A percentile compares a stretch with the other conserved stretches of the same genome.
phyloP scores from a whole-genome alignment of 1,284 basidiomycete genomes.

The Heliocybe sulcata region DNA sequence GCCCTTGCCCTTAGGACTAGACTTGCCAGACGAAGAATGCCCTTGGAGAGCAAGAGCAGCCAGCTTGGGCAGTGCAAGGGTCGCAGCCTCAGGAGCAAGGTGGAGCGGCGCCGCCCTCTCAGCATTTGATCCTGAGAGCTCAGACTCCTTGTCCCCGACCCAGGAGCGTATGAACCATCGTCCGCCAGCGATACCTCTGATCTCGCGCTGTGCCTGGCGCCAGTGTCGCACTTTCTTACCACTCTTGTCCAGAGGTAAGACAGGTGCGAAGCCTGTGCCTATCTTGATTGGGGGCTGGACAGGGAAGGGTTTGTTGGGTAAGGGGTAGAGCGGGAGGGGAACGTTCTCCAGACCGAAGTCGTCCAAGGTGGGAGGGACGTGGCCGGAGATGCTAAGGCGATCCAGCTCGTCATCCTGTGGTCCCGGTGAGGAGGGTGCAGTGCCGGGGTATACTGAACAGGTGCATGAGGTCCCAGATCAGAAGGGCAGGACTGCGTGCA shows the following conservation, averaged over 20 bases:
- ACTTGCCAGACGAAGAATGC: not conserved
- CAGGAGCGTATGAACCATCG: slow-evolving; percentile 69
- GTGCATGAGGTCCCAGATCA: not conserved
- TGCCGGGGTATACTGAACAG: slow-evolving; percentile 28
- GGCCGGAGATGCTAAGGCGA: not conserved
- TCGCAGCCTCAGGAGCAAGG: slow-evolving; percentile 17
- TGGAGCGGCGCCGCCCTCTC: slow-evolving; percentile 10
- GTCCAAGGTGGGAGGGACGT: slow-evolving; percentile 23
- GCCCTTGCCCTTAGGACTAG: not conserved
- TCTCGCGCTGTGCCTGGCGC: slow-evolving; percentile 65
- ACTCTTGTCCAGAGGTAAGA: slow-evolving; percentile 55
- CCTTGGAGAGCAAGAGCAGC: slow-evolving; percentile 4
- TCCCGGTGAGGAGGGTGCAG: slow-evolving; percentile 38
- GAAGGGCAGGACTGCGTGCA: not conserved
- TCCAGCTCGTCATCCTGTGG: slow-evolving; percentile 16
- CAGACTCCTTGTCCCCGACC: slow-evolving; percentile 75
- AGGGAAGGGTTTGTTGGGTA: slow-evolving; percentile 71
- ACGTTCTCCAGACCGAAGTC: slow-evolving; percentile 45
- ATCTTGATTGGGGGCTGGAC: slow-evolving; percentile 72
- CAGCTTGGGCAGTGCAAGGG: slow-evolving; percentile 11
- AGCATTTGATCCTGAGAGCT: slow-evolving; percentile 27
- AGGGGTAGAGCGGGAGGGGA: slow-evolving; percentile 63
- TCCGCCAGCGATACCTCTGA: slow-evolving; percentile 72
- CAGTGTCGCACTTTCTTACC: slow-evolving; percentile 56
- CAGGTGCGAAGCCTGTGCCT: slow-evolving; percentile 59